Evolutionary conservation across 1,284 basidiomycete genomes (phyloP), one percentile per base, ranked within the genome.

Genomic region (Ustilago vetiveriae): DNA sequence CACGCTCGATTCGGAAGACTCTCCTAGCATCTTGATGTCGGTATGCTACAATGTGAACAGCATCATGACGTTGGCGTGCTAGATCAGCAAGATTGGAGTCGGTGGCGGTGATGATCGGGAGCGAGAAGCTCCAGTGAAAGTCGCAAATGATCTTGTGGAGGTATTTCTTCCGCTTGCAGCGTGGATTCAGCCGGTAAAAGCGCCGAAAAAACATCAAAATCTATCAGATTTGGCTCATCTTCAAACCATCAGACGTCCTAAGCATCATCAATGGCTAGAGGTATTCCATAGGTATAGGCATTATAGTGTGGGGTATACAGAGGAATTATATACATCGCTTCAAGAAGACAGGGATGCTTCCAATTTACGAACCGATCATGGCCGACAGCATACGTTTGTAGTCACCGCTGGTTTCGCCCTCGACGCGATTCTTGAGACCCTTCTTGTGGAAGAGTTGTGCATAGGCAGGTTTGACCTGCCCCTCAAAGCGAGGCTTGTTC

Each of bases 391-490:
- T 67, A 26, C 71, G 48, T 55, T 72, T 75, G 54, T 77, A 79
- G 41, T 79, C 75, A 23, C 76, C 76, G 43, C 65, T 70, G 3
- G 72, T 78, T 59, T 79, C 75, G 16, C 75, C 69, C 38, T 75
- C 66, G 44, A 78, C 74, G 26, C 76, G 60, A 35, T 64, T 57
- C 56, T 57, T 58, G 23, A 79, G 67, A 16, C 75, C 76, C 49
- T 69, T 70, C 51, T 77, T 79, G 53, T 69, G 67, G 54, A 75
- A 69, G 46, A 72, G 73, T 38, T 55, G 59, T n/a, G 72, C 66
- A 49, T 80, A 82, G 13, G 75, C 76, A 10, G 62, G 60, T 60
- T 82, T 81, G 66, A 82, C 45, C 32, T 76, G 67, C 33, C 54
- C 59, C 26, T 75, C 73, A 33, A 79, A 78, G 2, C 78, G 51